These are phyloP conservation scores for Tirmania nivea DNA, from an alignment of 495 filamentous ascomycete genomes.

Conservation along the genomic window DNA sequence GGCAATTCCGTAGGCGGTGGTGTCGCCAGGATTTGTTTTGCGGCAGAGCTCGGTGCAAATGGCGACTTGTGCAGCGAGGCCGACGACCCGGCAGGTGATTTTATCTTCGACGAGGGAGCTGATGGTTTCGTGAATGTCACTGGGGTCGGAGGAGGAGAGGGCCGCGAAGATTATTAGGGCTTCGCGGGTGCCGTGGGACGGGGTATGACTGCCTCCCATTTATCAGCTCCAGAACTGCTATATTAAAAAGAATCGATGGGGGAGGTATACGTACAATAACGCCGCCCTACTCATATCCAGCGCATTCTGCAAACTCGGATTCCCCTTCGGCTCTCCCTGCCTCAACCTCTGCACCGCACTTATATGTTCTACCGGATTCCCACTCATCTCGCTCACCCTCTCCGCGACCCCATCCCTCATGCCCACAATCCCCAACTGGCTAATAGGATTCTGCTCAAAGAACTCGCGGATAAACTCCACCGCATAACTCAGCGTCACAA, in stretches of 20 bases:
- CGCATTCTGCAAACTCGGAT: slow-evolving; percentile 82
- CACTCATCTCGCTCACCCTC: slow-evolving; percentile 67
- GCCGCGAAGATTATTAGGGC: slow-evolving; percentile 83
- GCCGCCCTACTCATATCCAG: slow-evolving; percentile 81
- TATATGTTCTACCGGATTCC: slow-evolving; percentile 78
- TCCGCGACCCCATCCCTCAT: slow-evolving; percentile 81
- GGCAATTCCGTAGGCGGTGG: slow-evolving; percentile 48
- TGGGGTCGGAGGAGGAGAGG: slow-evolving; percentile 69
- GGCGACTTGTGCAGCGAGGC: slow-evolving; percentile 71
- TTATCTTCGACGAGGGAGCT: slow-evolving; percentile 48
- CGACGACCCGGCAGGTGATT: slow-evolving; percentile 71
- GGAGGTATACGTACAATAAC: slow-evolving; percentile 39
- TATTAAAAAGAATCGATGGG: neutral
- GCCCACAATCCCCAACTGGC: slow-evolving; percentile 71
- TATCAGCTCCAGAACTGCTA: slow-evolving; percentile 6
- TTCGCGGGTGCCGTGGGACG: slow-evolving; percentile 79
- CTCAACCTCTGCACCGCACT: slow-evolving; percentile 48
- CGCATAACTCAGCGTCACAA: slow-evolving; percentile 62
- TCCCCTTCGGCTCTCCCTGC: slow-evolving; percentile 51
- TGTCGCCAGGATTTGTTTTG: slow-evolving; percentile 45
- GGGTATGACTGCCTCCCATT: slow-evolving; percentile 36
- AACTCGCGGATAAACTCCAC: slow-evolving; percentile 78
- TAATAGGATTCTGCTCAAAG: slow-evolving; percentile 98
- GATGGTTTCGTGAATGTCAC: slow-evolving; percentile 88
- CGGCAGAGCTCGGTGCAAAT: slow-evolving; percentile 79